phyloP scores from a whole-genome alignment of 345 rosid species.

The Syzygium aromaticum region DNA sequence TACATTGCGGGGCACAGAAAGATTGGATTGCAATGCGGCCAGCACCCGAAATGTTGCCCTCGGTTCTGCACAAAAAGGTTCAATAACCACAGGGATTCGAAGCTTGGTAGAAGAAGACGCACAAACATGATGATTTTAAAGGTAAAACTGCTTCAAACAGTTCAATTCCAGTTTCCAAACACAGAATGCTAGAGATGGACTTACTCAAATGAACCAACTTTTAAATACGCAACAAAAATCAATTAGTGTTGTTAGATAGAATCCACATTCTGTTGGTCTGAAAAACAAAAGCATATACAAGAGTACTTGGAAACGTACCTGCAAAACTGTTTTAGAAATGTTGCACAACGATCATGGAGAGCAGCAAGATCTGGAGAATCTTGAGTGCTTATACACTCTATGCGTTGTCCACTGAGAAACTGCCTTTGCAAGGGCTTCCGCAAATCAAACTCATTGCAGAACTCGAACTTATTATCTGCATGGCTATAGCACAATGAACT shows the following conservation, averaged over 20 bases:
- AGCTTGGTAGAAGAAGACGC: neutral
- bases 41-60: constrained; percentile 29
- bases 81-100: neutral
- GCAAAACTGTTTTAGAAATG: constrained; percentile 55
- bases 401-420: constrained; percentile 32
- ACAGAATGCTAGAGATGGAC: neutral
- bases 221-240: neutral
- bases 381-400: constrained; percentile 69
- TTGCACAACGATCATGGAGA: constrained; percentile 43
- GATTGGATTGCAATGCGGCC: constrained; percentile 89
- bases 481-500: constrained; percentile 1
- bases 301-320: constrained; percentile 30
- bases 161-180: neutral
- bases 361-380: constrained; percentile 43
- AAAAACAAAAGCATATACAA: neutral
- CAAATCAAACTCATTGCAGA: constrained; percentile 82
- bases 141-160: neutral
- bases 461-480: constrained; percentile 62
- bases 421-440: constrained; percentile 92
- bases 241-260: neutral
- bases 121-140: neutral
- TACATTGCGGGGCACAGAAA: constrained; percentile 83
- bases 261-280: neutral
- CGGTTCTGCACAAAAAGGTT: constrained; percentile 2
- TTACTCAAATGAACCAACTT: neutral